Evolutionary conservation across 2,329 filamentous ascomycete species (phyloP).

Genomic region (Davidsoniella eucalypti): DNA sequence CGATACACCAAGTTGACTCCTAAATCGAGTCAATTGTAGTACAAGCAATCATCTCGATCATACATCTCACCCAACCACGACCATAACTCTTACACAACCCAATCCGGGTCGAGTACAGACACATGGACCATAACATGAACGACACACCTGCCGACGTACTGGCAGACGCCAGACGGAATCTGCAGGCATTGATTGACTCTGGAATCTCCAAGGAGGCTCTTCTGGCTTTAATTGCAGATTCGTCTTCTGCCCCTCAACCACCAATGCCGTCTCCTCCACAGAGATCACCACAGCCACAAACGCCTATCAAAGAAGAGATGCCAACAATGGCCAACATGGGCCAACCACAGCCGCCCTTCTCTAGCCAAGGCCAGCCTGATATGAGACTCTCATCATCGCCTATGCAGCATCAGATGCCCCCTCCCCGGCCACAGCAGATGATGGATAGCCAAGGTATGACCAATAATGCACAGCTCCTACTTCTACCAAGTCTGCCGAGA

Average conservation of each 20-base stretch:
- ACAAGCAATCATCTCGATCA: too few species aligned
- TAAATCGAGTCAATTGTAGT: too few species aligned
- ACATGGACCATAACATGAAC: constrained; percentile 13
- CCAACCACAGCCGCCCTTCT: constrained; percentile 9
- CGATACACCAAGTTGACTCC: too few species aligned
- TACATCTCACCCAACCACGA: too few species aligned
- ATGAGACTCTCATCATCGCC: constrained; percentile 20
- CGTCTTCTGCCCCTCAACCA: constrained; percentile 10
- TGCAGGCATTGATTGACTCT: constrained; percentile 29
- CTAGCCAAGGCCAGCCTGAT: constrained; percentile 14
- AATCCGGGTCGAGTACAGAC: neutral
- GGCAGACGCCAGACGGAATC: constrained; percentile 28
- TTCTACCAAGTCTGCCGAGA: neutral
- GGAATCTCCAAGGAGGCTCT: constrained; percentile 27
- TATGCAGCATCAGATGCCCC: constrained; percentile 18
- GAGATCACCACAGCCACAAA: constrained; percentile 12
- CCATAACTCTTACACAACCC: neutral
- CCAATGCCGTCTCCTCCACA: constrained; percentile 8
- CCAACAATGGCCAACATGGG: constrained; percentile 12
- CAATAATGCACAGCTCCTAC: neutral
- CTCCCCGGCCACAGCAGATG: neutral
- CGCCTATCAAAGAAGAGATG: constrained; percentile 12
- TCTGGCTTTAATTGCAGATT: constrained; percentile 15
- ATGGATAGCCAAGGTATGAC: constrained; percentile 8
- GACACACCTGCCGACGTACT: constrained; percentile 27